Conservation (phyloP, 352 stramenopile genomes). For the Globisporangium middletonii region DNA sequence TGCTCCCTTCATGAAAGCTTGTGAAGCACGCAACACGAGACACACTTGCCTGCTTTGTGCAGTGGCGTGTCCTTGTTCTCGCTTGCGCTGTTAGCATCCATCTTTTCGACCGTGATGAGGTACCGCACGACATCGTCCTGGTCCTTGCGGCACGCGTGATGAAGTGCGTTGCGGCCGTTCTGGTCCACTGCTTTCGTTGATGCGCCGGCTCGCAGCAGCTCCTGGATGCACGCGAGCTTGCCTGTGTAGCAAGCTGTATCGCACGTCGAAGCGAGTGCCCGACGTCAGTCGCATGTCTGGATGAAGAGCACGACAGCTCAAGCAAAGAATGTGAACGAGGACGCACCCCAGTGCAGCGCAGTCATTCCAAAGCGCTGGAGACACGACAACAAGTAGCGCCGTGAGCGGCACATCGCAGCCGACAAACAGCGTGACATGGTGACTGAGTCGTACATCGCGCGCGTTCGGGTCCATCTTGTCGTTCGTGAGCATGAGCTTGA, state of each 20-base stretch:
- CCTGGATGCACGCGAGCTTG: conserved; percentile 43
- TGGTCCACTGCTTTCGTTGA: conserved; percentile 28
- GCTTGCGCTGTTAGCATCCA: conserved; percentile 53
- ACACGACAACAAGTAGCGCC: background rate
- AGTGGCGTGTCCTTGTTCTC: conserved; percentile 73
- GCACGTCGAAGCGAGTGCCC: background rate
- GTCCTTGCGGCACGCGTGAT: conserved; percentile 74
- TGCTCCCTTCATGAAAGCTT: no score
- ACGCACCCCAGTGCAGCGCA: conserved; percentile 67
- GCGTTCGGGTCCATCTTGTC: conserved; percentile 43
- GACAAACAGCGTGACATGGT: background rate
- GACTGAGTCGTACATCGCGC: conserved; percentile 38
- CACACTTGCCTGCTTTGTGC: conserved; percentile 43
- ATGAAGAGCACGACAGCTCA: background rate
- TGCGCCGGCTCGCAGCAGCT: conserved; percentile 45
- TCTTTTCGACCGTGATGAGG: conserved; percentile 33
- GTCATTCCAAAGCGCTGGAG: conserved; percentile 75
- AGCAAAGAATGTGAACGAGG: background rate
- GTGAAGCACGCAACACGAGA: background rate
- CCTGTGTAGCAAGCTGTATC: conserved; percentile 49
- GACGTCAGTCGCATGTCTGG: background rate
- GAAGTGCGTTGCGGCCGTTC: conserved; percentile 64
- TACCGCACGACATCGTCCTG: conserved; percentile 56
- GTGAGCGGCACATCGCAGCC: background rate
- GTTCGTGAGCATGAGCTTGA: conserved; percentile 46